Conservation (phyloP, 805 yeast genomes). For the Lachancea meyersii region DNA sequence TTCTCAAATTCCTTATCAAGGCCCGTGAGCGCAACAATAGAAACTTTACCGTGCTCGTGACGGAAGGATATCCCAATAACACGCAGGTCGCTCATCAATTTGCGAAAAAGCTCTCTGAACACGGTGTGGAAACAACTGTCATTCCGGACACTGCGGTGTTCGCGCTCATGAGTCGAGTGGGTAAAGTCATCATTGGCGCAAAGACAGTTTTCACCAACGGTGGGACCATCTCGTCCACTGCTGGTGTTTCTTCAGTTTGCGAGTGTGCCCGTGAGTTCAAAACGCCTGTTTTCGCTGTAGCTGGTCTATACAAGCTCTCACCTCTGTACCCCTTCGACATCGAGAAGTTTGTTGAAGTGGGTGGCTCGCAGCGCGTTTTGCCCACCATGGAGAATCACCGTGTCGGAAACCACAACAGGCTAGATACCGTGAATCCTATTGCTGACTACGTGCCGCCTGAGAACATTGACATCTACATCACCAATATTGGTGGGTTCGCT, state of each 20-base stretch:
- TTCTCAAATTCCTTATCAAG: slow-evolving; percentile 74
- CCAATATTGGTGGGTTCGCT: slow-evolving; percentile 94
- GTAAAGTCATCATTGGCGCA: slow-evolving; percentile 91
- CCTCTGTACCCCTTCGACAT: slow-evolving; percentile 89
- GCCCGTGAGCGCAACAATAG: slow-evolving; percentile 73
- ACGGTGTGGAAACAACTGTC: slow-evolving; percentile 82
- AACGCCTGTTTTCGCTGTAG: slow-evolving; percentile 95
- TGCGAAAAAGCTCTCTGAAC: slow-evolving; percentile 71
- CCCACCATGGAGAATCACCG: slow-evolving; percentile 60
- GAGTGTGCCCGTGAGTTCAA: slow-evolving; percentile 92
- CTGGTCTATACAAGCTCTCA: slow-evolving; percentile 87
- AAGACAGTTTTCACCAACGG: slow-evolving; percentile 94
- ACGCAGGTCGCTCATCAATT: slow-evolving; percentile 70
- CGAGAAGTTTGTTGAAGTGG: slow-evolving; percentile 80
- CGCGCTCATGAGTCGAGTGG: slow-evolving; percentile 96
- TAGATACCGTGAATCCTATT: slow-evolving; percentile 63
- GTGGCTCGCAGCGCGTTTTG: slow-evolving; percentile 52
- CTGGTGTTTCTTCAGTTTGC: slow-evolving; percentile 89
- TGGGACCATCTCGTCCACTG: slow-evolving; percentile 78
- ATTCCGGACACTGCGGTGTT: slow-evolving; percentile 90
- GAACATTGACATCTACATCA: slow-evolving; percentile 85
- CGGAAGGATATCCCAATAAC: slow-evolving; percentile 89
- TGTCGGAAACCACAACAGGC: slow-evolving; percentile 55
- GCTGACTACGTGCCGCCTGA: slow-evolving; percentile 92
- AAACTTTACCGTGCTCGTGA: slow-evolving; percentile 83